These are phyloP conservation scores for Grammothele lineata DNA, from an alignment of 768 basidiomycete species.

Conservation along the genomic window DNA sequence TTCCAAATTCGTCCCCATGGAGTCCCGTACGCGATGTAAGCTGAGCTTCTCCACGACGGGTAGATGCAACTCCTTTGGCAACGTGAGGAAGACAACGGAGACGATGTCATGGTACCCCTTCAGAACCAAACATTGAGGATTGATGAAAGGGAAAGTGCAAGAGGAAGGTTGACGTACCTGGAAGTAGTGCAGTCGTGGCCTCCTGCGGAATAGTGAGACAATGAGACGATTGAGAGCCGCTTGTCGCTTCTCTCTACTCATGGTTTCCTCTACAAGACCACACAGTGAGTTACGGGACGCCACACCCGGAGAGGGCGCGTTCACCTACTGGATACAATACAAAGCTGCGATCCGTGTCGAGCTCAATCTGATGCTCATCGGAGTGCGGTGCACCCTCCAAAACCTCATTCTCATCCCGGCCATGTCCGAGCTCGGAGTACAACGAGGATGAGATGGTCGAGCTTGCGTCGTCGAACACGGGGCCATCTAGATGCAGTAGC, in stretches of 20 bases:
- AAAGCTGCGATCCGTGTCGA: constrained; percentile 92
- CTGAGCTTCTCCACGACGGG: constrained; percentile 68
- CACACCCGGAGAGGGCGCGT: constrained; percentile 14
- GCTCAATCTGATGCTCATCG: constrained; percentile 83
- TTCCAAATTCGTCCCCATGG: constrained; percentile 83
- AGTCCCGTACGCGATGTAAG: constrained; percentile 75
- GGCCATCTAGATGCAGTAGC: constrained; percentile 30
- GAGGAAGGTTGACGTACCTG: constrained; percentile 65
- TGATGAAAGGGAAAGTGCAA: background rate
- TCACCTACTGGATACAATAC: constrained; percentile 89
- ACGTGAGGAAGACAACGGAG: constrained; percentile 74
- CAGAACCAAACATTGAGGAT: background rate
- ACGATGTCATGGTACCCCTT: constrained; percentile 94
- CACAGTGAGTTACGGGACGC: constrained; percentile 3
- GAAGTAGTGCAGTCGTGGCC: constrained; percentile 77
- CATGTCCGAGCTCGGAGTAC: background rate
- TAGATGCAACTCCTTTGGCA: constrained; percentile 56
- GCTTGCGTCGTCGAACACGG: background rate
- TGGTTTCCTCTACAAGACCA: constrained; percentile 28
- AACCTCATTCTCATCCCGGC: background rate
- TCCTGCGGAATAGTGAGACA: constrained; percentile 67
- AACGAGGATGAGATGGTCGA: background rate
- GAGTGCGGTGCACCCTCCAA: constrained; percentile 35
- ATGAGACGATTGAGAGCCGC: constrained; percentile 66
- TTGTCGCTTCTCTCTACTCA: constrained; percentile 49